Evolutionary conservation across 2,329 filamentous ascomycete species (phyloP).

Genomic region (Alternaria triticina): DNA sequence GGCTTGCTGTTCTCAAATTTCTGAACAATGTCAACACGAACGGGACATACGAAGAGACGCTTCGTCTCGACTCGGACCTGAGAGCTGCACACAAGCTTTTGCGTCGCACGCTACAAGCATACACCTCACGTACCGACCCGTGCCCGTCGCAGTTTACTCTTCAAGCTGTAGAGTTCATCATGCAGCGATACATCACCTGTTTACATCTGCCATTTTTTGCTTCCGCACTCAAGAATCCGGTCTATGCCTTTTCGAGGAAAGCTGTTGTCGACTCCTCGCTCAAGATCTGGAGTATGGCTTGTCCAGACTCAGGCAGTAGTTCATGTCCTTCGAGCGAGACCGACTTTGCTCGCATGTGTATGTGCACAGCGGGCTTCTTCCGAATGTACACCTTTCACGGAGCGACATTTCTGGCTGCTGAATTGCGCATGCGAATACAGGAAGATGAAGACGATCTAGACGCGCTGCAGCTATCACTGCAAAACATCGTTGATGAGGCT

Average conservation of each 20-base stretch:
- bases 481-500: slow-evolving; percentile 27
- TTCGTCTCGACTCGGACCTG: slow-evolving; percentile 31
- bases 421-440: slow-evolving; percentile 30
- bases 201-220: slow-evolving; percentile 37
- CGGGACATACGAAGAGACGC: slow-evolving; percentile 36
- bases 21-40: slow-evolving; percentile 32
- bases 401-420: slow-evolving; percentile 24
- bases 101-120: slow-evolving; percentile 23
- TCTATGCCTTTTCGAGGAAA: slow-evolving; percentile 37
- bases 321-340: not conserved
- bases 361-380: slow-evolving; percentile 33
- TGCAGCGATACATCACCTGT: slow-evolving; percentile 35
- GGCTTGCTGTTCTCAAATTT: slow-evolving; percentile 46
- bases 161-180: slow-evolving; percentile 32
- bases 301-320: not conserved
- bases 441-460: slow-evolving; percentile 32
- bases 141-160: slow-evolving; percentile 18
- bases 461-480: slow-evolving; percentile 23
- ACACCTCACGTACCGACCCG: not conserved
- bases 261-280: slow-evolving; percentile 33
- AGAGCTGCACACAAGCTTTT: slow-evolving; percentile 28
- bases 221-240: slow-evolving; percentile 24
- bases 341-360: slow-evolving; percentile 28
- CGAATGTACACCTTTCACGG: slow-evolving; percentile 32
- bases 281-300: slow-evolving; percentile 32